These are phyloP conservation scores for Brettanomyces custersianus DNA, from an alignment of 805 yeast species.

Conservation along the genomic window DNA sequence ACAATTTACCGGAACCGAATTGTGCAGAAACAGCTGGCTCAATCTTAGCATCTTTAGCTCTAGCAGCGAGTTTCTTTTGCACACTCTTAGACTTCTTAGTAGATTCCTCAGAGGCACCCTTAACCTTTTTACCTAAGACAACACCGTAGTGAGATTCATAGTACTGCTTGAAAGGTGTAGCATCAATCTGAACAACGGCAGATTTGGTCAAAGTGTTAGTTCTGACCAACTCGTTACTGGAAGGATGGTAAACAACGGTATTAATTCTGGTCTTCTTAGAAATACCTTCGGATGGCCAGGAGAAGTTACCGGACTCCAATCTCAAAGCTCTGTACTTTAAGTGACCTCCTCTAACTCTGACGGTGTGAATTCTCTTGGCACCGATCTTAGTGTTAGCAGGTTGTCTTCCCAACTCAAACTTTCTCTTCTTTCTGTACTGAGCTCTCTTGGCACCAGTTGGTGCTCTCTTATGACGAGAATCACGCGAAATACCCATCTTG, in stretches of 20 bases:
- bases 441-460: constrained; percentile 99
- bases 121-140: constrained; percentile 79
- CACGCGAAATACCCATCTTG: constrained; percentile 99
- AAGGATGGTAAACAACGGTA: constrained; percentile 97
- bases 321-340: constrained; percentile 99
- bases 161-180: constrained; percentile 99
- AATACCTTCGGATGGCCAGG: constrained; percentile 99
- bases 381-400: constrained; percentile 99
- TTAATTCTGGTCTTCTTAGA: constrained; percentile 98
- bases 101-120: constrained; percentile 46
- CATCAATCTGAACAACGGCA: constrained; percentile 98
- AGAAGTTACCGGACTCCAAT: constrained; percentile 98
- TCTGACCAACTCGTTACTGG: constrained; percentile 99
- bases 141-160: constrained; percentile 97
- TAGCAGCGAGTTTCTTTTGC: constrained; percentile 88
- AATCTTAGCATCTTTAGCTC: constrained; percentile 77
- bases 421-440: constrained; percentile 99
- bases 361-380: constrained; percentile 96
- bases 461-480: constrained; percentile 99
- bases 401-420: constrained; percentile 99
- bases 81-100: constrained; percentile 65
- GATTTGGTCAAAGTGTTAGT: constrained; percentile 99
- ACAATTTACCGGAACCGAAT: constrained; percentile 98
- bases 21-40: constrained; percentile 90
- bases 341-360: constrained; percentile 99